These are phyloP conservation scores for Calycina herbarum DNA, from an alignment of 2,329 filamentous ascomycete species.

Conservation along the genomic window DNA sequence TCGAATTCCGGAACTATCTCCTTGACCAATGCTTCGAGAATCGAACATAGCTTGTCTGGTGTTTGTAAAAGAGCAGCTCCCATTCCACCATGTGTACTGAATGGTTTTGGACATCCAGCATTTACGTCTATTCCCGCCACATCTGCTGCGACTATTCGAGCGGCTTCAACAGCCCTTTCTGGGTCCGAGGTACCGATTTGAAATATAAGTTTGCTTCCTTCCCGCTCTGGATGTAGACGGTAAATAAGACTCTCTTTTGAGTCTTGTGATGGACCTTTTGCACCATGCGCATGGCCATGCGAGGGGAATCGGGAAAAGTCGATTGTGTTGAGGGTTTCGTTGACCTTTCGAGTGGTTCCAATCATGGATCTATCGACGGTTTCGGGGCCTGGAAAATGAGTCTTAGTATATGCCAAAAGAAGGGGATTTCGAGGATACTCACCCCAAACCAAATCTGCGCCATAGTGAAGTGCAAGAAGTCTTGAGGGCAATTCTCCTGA, in stretches of 20 bases:
- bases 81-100: constrained; percentile 93
- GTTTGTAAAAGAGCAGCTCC: constrained; percentile 85
- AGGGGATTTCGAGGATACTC: constrained; percentile 35
- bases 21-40: constrained; percentile 78
- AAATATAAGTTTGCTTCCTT: constrained; percentile 77
- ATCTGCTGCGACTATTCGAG: constrained; percentile 79
- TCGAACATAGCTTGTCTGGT: constrained; percentile 79
- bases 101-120: constrained; percentile 96
- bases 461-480: constrained; percentile 86
- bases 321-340: constrained; percentile 73
- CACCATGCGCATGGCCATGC: constrained; percentile 52
- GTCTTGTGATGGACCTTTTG: constrained; percentile 55
- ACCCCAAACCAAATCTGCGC: constrained; percentile 97
- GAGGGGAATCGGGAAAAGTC: constrained; percentile 81
- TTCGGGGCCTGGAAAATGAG: constrained; percentile 67
- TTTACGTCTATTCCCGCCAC: constrained; percentile 96
- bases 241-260: constrained; percentile 73
- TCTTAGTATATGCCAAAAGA: constrained; percentile 2
- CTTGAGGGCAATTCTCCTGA: constrained; percentile 94
- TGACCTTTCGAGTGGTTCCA: constrained; percentile 76
- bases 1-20: constrained; percentile 75
- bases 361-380: constrained; percentile 92
- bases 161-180: constrained; percentile 78
- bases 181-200: constrained; percentile 90
- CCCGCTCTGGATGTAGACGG: constrained; percentile 74